Conservation (phyloP, 1,284 basidiomycete genomes). For the Albatrellus sp. region DNA sequence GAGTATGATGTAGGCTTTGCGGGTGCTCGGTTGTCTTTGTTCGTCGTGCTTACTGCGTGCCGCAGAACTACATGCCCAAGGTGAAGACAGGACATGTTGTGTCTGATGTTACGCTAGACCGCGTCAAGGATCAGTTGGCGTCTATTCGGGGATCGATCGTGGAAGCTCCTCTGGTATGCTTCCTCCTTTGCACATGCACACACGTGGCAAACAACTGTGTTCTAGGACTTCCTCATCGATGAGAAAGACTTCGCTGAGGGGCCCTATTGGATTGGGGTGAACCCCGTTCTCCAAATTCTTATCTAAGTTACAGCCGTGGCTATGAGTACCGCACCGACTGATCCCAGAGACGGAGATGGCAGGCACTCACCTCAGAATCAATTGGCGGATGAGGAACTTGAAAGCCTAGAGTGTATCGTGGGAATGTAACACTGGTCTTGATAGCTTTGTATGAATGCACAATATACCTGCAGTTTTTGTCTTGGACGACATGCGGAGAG, state of each 20-base stretch:
- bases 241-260: conserved; percentile 62
- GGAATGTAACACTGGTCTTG: background rate
- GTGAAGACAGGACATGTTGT: conserved; percentile 76
- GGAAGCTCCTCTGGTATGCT: conserved; percentile 57
- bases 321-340: background rate
- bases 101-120: conserved; percentile 45
- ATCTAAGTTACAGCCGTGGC: conserved; percentile 27
- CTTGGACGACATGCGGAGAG: too few species aligned
- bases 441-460: background rate
- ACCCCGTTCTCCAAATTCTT: conserved; percentile 68
- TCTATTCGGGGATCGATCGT: conserved; percentile 66
- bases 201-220: background rate
- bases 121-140: conserved; percentile 63
- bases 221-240: conserved; percentile 71
- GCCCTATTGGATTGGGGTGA: conserved; percentile 58
- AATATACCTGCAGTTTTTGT: background rate
- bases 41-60: conserved; percentile 1
- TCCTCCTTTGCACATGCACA: background rate
- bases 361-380: too few species aligned
- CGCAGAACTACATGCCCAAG: conserved; percentile 58
- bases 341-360: background rate
- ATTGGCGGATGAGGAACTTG: too few species aligned
- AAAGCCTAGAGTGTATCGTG: background rate
- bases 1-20: conserved; percentile 55
- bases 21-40: background rate